These are phyloP conservation scores for Skeletonema tropicum DNA, from an alignment of 108 stramenopile species.

Conservation along the genomic window DNA sequence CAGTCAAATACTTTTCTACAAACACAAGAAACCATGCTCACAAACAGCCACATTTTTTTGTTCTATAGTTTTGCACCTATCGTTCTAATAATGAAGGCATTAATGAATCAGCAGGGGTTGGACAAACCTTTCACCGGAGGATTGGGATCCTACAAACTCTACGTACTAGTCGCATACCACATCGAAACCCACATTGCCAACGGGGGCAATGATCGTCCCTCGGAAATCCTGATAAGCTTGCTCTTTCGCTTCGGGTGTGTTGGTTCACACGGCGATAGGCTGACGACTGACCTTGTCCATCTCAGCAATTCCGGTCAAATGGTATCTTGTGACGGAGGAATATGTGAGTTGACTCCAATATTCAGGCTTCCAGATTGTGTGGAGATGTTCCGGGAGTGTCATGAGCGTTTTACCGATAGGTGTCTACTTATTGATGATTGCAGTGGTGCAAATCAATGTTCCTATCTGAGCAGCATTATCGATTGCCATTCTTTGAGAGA, in stretches of 20 bases:
- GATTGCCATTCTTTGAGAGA: constrained; percentile 40
- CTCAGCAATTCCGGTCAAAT: constrained; percentile 10
- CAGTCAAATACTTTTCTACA: not conserved
- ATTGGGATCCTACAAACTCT: constrained; percentile 88
- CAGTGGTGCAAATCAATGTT: constrained; percentile 9
- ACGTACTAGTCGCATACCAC: constrained; percentile 84
- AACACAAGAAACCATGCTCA: not conserved
- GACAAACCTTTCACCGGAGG: constrained; percentile 95
- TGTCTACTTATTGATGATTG: constrained; percentile 19
- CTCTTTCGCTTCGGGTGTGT: constrained; percentile 51
- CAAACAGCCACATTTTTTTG: not conserved
- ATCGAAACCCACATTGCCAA: constrained; percentile 45
- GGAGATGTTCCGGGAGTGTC: constrained; percentile 47
- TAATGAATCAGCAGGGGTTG: constrained; percentile 77
- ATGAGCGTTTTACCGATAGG: constrained; percentile 29
- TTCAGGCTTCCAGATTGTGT: constrained; percentile 43
- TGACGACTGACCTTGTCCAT: constrained; percentile 31
- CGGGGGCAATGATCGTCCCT: constrained; percentile 44
- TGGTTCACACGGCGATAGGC: constrained; percentile 38
- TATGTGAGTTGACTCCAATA: constrained; percentile 40
- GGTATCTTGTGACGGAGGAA: constrained; percentile 45
- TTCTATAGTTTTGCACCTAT: constrained; percentile 70
- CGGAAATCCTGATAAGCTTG: constrained; percentile 50
- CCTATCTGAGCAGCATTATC: constrained; percentile 43
- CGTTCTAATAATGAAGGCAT: constrained; percentile 72